Evolutionary conservation across 805 yeast species (phyloP).

Genomic region (Candida sithepensis): DNA sequence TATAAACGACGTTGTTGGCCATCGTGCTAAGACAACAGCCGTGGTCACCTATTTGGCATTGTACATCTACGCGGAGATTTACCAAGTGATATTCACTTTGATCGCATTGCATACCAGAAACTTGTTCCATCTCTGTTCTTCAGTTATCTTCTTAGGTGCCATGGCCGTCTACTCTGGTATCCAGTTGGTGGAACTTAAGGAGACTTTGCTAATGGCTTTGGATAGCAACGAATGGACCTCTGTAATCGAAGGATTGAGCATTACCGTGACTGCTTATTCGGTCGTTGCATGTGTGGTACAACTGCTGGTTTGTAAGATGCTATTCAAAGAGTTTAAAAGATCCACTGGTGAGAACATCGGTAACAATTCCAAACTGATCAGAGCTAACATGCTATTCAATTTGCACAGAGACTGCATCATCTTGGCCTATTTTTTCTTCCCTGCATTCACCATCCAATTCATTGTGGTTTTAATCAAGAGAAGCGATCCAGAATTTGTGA

Average conservation of each 20-base stretch:
- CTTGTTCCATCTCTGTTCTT: constrained; percentile 34
- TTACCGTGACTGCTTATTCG: constrained; percentile 35
- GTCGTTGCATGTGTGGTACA: constrained; percentile 34
- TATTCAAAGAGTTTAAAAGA: not conserved
- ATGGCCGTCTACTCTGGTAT: constrained; percentile 44
- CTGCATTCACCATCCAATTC: constrained; percentile 44
- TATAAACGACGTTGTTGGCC: not conserved
- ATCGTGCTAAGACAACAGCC: constrained; percentile 10
- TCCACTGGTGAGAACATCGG: constrained; percentile 30
- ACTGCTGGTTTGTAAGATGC: constrained; percentile 3
- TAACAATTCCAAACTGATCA: constrained; percentile 30
- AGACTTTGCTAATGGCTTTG: constrained; percentile 25
- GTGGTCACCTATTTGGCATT: constrained; percentile 37
- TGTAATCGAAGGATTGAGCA: constrained; percentile 33
- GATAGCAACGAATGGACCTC: no score
- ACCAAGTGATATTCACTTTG: constrained; percentile 35
- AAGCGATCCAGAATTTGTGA: constrained; percentile 38
- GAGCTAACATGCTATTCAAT: constrained; percentile 35
- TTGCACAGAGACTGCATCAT: constrained; percentile 33
- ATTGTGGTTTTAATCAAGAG: constrained; percentile 37
- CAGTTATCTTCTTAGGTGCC: constrained; percentile 32
- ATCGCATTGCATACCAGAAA: constrained; percentile 36
- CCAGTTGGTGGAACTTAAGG: constrained; percentile 36
- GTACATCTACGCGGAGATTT: constrained; percentile 41
- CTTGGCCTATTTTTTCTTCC: constrained; percentile 36